These are phyloP conservation scores for Hericium alpestre DNA, from an alignment of 768 basidiomycete species.

Conservation along the genomic window DNA sequence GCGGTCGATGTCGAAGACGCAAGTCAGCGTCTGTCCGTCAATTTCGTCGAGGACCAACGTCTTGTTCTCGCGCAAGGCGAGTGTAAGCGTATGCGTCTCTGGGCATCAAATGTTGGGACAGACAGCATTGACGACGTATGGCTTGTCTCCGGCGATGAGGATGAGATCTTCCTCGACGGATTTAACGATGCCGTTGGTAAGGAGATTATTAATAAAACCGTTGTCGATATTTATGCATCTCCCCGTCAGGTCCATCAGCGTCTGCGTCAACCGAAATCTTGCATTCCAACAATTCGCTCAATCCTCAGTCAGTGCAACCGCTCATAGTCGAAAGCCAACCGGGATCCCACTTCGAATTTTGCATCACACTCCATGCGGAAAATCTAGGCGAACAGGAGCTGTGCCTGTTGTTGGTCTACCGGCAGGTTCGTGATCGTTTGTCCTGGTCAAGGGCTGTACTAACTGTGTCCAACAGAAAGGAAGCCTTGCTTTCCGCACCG, in stretches of 20 bases:
- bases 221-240: not conserved
- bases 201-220: not conserved
- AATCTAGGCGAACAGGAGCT: conserved; percentile 39
- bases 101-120: conserved; percentile 58
- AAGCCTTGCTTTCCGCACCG: conserved; percentile 43
- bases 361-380: conserved; percentile 44
- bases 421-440: conserved; percentile 33
- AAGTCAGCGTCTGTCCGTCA: conserved; percentile 50
- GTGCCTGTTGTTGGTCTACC: conserved; percentile 54
- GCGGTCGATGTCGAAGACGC: conserved; percentile 53
- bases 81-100: conserved; percentile 38
- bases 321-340: conserved; percentile 34
- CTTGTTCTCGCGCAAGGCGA: conserved; percentile 63
- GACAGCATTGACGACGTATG: conserved; percentile 57
- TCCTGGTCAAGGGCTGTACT: not conserved
- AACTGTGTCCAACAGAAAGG: conserved; percentile 26
- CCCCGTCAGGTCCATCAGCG: not conserved
- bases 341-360: conserved; percentile 40
- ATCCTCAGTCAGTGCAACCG: conserved; percentile 32
- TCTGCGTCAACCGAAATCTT: conserved; percentile 27
- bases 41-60: conserved; percentile 42
- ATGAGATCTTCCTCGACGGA: conserved; percentile 47
- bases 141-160: conserved; percentile 49
- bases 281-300: conserved; percentile 42
- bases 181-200: conserved; percentile 16